Evolutionary conservation across 192 early-diverging fungal species (phyloP), one percentile per base, ranked within the genome.

Genomic region (Backusella tuberculispora): DNA sequence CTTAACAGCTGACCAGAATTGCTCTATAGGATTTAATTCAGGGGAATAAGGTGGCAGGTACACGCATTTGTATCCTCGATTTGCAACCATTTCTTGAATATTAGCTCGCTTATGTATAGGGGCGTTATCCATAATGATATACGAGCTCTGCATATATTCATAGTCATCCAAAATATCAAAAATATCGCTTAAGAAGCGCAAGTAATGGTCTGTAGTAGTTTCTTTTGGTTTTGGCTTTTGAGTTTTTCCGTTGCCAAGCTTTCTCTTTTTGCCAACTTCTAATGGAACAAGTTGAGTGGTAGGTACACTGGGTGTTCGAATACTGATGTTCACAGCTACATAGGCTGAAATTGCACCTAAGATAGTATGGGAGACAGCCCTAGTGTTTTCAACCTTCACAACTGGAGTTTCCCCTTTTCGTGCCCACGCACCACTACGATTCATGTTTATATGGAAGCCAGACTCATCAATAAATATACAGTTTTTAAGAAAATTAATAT

Each of bases 131-230:
- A n/a, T n/a, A n/a, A n/a, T n/a, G n/a, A n/a, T n/a, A n/a, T 71
- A 47, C 26, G 50, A 37, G 26, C 40, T 50, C 21, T 56, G 41
- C 26, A 19, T n/a, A n/a, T n/a, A 13, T n/a, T 73, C 21, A 46
- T 60, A 24, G 21, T 50, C 45, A 67, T 67, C 66, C 66, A 67
- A 45, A 5, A 12, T 6, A 67, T 67, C 66, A 29, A 67, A 41
- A 63, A 67, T 24, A n/a, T 26, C 42, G 26, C 40, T 17, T 24
- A 67, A 17, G 21, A n/a, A 67, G 8, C 37, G 37, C n/a, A 67
- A 13, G 42, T 41, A 42, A 24, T 67, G 66, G 19, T 65, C 63
- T n/a, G n/a, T n/a, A n/a, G n/a, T n/a, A 12, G 63, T 65, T 12
- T 3, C 38, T 19, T 14, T 19, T 65, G n/a, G n/a, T n/a, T n/a